Percentiles rank a stretch among this genome's conserved stretches.
These are phyloP conservation scores for Megacollybia marginata DNA, from an alignment of 768 basidiomycete species.

Conservation along the genomic window DNA sequence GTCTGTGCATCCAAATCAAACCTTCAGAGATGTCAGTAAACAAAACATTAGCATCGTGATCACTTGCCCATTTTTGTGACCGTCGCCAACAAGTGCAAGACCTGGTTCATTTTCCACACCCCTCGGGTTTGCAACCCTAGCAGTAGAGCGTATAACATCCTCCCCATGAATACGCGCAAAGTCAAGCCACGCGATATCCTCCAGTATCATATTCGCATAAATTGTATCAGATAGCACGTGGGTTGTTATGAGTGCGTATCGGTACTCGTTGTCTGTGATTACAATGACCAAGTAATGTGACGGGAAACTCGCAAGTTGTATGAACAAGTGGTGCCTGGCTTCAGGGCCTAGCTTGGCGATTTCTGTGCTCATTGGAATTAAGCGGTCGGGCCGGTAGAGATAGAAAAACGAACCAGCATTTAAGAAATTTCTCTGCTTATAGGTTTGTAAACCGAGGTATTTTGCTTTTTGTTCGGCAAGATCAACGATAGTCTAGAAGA, in stretches of 20 bases:
- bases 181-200: constrained; percentile 77
- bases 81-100: too few species aligned
- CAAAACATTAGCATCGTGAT: background rate
- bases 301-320: constrained; percentile 71
- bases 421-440: constrained; percentile 59
- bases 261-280: constrained; percentile 69
- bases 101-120: too few species aligned
- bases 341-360: constrained; percentile 60
- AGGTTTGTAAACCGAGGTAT: constrained; percentile 75
- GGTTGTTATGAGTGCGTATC: constrained; percentile 75
- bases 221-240: constrained; percentile 45
- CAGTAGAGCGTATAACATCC: constrained; percentile 15
- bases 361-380: constrained; percentile 34
- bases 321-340: constrained; percentile 59
- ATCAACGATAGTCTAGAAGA: constrained; percentile 73
- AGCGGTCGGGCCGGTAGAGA: background rate
- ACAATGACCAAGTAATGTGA: constrained; percentile 82
- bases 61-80: too few species aligned
- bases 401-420: constrained; percentile 42
- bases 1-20: constrained; percentile 71
- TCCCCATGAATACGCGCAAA: constrained; percentile 56
- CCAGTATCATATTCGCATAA: constrained; percentile 57
- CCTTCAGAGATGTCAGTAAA: constrained; percentile 19
- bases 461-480: constrained; percentile 80
- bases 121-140: too few species aligned